Evolutionary conservation across 768 basidiomycete species (phyloP), one percentile per base, ranked within the genome.

Genomic region (Naganishia friedmannii): DNA sequence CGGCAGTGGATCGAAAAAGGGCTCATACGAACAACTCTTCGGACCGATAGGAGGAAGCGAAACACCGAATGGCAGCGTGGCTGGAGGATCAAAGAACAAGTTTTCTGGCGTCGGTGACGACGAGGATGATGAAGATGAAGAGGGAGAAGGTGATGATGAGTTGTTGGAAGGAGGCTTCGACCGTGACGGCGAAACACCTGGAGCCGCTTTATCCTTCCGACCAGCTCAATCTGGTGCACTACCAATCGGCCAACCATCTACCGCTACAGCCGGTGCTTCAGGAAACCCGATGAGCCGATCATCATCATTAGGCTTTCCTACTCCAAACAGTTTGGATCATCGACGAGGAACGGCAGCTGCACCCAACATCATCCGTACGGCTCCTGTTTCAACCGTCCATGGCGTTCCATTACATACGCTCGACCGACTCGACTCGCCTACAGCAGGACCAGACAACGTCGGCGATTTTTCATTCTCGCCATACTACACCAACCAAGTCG

Each of bases 191-290:
- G 54, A 55, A 72, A 37, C 53, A 60, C n/a, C 71, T 60, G 21
- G 70, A 72, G 21, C 65, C 70, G 15, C 28, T 51, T 42, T 69
- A 23, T 58, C 71, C n/a, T 23, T 65, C 39, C 28, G 46, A 34
- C 70, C 19, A 31, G 54, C 23, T 23, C 26, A 53, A 72, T 9
- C 48, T 3, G 68, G 53, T 7, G 67, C 74, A 10, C 26, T 58
- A 2, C 48, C 19, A 23, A 69, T 60, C 31, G 69, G 63, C 21
- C 31, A 76, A 74, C 53, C 57, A 72, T 13, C 48, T n/a, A 68
- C 53, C 7, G 68, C 74, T 5, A 28, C 65, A 6, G 71, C 66
- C 31, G 69, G 63, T 15, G 31, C 15, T 7, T 28, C 42, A 12
- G 28, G 5, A 26, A 63, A 13, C 42, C 17, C 39, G 4, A 63